Percentiles rank a stretch among this genome's conserved stretches.
Evolutionary conservation across 2,329 filamentous ascomycete species (phyloP).

Genomic region (Parasarocladium wereldwijsianum): DNA sequence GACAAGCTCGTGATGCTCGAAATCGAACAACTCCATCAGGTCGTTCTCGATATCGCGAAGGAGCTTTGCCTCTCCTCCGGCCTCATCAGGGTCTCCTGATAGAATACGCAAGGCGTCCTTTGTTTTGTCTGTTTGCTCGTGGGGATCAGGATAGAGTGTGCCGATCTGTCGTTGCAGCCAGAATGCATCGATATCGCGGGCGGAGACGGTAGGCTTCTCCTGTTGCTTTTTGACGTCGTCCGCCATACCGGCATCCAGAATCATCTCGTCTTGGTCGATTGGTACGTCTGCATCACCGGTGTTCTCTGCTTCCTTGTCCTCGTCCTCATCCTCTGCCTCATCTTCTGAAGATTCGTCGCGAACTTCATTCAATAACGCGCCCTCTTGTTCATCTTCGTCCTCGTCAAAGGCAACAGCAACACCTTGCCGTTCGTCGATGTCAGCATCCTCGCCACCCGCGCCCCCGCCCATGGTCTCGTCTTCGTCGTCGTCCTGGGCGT

Average conservation of each 20-base stretch:
- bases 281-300: conserved; percentile 34
- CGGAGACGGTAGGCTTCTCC: conserved; percentile 52
- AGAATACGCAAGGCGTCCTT: conserved; percentile 70
- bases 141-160: conserved; percentile 74
- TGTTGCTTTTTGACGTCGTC: conserved; percentile 30
- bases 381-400: conserved; percentile 72
- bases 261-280: conserved; percentile 66
- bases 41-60: conserved; percentile 95
- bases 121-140: conserved; percentile 88
- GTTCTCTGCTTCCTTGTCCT: conserved; percentile 42
- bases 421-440: conserved; percentile 88
- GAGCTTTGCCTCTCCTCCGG: conserved; percentile 66
- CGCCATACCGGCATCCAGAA: conserved; percentile 55
- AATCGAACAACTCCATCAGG: conserved; percentile 95
- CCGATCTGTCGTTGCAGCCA: conserved; percentile 94
- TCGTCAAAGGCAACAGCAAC: conserved; percentile 96
- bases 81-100: conserved; percentile 55
- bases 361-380: conserved; percentile 67
- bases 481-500: conserved; percentile 90
- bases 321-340: conserved; percentile 50
- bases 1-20: conserved; percentile 87
- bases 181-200: conserved; percentile 89
- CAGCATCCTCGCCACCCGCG: conserved; percentile 48
- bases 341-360: conserved; percentile 77
- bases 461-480: conserved; percentile 62